A percentile compares a stretch with the other conserved stretches of the same genome.
phyloP scores from a whole-genome alignment of 768 basidiomycete genomes.

The Boletus vinaceobasis region DNA sequence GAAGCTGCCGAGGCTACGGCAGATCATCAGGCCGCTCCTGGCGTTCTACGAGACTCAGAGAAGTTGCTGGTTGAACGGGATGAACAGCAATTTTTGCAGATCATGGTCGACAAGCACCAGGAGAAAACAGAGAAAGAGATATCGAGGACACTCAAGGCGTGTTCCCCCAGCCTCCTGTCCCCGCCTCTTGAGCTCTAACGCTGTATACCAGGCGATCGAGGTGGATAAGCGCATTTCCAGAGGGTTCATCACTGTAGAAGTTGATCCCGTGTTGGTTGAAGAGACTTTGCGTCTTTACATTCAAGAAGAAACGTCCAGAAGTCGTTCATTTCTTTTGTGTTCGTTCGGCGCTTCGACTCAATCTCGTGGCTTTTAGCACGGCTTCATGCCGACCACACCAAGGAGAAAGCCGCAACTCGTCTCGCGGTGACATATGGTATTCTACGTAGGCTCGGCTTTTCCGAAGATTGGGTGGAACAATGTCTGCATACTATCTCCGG shows the following conservation, averaged over 20 bases:
- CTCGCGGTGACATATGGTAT: constrained; percentile 81
- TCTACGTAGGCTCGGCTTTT: constrained; percentile 73
- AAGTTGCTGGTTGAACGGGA: constrained; percentile 37
- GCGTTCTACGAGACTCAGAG: constrained; percentile 17
- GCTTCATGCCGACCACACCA: constrained; percentile 44
- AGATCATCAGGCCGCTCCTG: constrained; percentile 3
- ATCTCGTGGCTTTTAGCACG: constrained; percentile 3
- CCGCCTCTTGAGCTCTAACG: neutral
- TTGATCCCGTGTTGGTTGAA: constrained; percentile 57
- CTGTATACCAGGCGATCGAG: constrained; percentile 55
- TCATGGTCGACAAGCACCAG: constrained; percentile 75
- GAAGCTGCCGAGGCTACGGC: constrained; percentile 5
- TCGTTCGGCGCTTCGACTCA: neutral
- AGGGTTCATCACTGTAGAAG: constrained; percentile 55
- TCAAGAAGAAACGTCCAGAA: constrained; percentile 35
- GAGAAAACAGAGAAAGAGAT: constrained; percentile 90
- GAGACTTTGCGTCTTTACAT: constrained; percentile 54
- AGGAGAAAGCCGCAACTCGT: constrained; percentile 68
- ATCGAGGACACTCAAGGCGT: constrained; percentile 64
- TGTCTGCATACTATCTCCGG: constrained; percentile 65
- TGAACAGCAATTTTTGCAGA: constrained; percentile 62
- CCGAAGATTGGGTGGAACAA: constrained; percentile 61
- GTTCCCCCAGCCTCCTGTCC: neutral
- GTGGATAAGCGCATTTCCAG: constrained; percentile 74
- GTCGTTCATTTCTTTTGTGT: constrained; percentile 2